These are phyloP conservation scores for Diaporthe caulivora DNA, from an alignment of 2,329 filamentous ascomycete species.

Conservation along the genomic window DNA sequence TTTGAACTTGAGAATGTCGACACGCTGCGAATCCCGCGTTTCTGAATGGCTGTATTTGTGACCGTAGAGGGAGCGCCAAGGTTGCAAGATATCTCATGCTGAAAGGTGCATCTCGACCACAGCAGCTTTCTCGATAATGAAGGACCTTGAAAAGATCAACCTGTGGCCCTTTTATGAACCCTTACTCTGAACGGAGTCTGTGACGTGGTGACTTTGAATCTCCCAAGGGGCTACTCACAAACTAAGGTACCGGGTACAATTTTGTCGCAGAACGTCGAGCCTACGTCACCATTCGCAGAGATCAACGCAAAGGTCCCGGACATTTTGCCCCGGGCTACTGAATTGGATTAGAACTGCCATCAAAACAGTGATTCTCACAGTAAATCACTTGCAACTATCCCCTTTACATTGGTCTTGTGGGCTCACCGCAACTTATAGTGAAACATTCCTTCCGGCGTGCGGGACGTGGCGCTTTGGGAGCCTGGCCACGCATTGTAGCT, in stretches of 20 bases:
- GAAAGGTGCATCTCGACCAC: not conserved
- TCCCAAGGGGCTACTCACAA: not conserved
- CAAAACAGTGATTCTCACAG: not conserved
- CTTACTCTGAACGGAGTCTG: not conserved
- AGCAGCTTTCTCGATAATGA: not conserved
- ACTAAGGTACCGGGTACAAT: not conserved
- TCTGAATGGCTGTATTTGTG: not conserved
- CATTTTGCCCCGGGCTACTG: not conserved
- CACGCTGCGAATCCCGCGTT: not conserved
- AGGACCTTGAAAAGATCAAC: not conserved
- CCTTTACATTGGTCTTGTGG: not conserved
- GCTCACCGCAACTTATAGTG: not conserved
- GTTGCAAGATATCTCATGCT: slow-evolving; percentile 30
- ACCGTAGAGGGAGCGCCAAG: not conserved
- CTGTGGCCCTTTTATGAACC: not conserved
- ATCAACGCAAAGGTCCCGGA: not conserved
- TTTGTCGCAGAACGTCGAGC: not conserved
- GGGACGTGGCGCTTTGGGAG: not conserved
- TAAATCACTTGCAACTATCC: not conserved
- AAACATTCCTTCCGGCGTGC: not conserved
- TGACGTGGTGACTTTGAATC: slow-evolving; percentile 18
- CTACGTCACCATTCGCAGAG: slow-evolving; percentile 22
- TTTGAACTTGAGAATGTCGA: not conserved
- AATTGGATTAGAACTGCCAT: too few relatives aligned
- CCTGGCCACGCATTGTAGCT: not conserved